Evolutionary conservation across 345 rosid genomes (phyloP).

Genomic region (Alliaria petiolata): DNA sequence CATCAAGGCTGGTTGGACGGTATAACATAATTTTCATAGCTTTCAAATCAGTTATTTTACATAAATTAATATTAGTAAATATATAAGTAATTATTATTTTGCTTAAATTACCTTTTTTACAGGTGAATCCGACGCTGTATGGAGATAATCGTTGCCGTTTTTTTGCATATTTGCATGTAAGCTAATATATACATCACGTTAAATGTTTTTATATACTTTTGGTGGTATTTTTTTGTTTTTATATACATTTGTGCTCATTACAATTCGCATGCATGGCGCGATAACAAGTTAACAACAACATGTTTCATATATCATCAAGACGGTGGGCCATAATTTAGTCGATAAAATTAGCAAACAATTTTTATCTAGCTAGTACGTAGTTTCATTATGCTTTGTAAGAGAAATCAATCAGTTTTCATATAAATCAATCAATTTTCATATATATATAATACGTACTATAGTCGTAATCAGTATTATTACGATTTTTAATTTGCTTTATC

Average conservation of each 20-base stretch:
- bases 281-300: neutral
- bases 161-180: conserved; percentile 15
- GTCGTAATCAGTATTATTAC: neutral
- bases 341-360: no score
- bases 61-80: neutral
- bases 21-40: neutral
- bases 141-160: conserved; percentile 8
- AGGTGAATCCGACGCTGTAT: conserved; percentile 16
- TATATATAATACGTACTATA: no score
- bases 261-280: no score
- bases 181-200: neutral
- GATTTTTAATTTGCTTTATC: neutral
- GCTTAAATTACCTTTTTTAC: neutral
- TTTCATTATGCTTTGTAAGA: neutral
- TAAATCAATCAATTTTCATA: no score
- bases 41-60: neutral
- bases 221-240: neutral
- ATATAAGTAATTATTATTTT: neutral
- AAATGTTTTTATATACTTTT: neutral
- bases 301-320: no score
- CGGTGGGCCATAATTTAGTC: no score
- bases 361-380: neutral
- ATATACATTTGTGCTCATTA: no score
- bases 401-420: no score
- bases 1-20: conserved; percentile 29